Evolutionary conservation across 192 early-diverging fungal species (phyloP).

Genomic region (Rhizoclosmatium sp.): DNA sequence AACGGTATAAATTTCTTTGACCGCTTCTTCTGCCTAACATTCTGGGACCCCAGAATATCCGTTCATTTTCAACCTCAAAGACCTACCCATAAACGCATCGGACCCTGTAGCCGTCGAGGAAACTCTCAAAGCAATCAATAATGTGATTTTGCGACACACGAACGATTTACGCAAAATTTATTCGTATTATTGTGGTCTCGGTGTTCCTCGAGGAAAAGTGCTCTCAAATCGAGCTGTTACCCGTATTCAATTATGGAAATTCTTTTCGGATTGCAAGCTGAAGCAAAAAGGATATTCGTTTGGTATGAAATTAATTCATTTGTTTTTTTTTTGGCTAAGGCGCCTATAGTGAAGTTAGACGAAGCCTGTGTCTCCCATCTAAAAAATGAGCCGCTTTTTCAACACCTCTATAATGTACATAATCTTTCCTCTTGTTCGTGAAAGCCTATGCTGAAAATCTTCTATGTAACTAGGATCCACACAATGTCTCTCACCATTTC

Average conservation of each 20-base stretch:
- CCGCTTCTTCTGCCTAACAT: not conserved
- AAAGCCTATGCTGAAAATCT: not conserved
- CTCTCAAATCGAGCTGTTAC: conserved; percentile 33
- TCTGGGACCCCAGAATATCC: conserved; percentile 40
- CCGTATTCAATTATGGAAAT: conserved; percentile 48
- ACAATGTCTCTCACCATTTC: conserved; percentile 44
- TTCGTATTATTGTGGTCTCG: conserved; percentile 39
- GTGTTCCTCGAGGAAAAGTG: not conserved
- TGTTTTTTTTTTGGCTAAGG: not conserved
- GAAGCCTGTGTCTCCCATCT: conserved; percentile 48
- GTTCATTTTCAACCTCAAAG: conserved; percentile 46
- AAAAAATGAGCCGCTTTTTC: conserved; percentile 35
- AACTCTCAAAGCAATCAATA: conserved; percentile 47
- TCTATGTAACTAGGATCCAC: conserved; percentile 49
- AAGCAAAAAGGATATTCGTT: conserved; percentile 38
- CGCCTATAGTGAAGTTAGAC: conserved; percentile 47
- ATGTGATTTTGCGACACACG: conserved; percentile 54
- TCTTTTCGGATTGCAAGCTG: conserved; percentile 49
- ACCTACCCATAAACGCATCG: conserved; percentile 2
- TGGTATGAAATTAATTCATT: conserved; percentile 23
- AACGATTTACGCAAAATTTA: conserved; percentile 53
- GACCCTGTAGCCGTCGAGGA: conserved; percentile 34
- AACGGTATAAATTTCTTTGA: conserved; percentile 45
- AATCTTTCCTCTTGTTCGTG: conserved; percentile 21
- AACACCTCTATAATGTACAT: conserved; percentile 42